Evolutionary conservation across 345 rosid genomes (phyloP).

Genomic region (Bruguiera parviflora): DNA sequence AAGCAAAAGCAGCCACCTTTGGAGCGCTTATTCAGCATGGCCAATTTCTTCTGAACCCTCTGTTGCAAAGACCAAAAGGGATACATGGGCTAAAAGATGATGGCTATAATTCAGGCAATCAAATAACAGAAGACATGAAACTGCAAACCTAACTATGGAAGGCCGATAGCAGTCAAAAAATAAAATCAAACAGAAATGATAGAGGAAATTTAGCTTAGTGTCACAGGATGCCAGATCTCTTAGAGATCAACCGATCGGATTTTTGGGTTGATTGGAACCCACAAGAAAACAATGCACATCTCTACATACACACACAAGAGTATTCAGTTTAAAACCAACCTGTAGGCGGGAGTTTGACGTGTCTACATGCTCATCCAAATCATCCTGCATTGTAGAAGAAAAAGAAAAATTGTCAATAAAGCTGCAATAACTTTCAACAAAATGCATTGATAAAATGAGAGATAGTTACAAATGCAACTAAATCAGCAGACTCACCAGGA

Average conservation of each 20-base stretch:
- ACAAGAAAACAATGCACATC: neutral
- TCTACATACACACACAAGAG: neutral
- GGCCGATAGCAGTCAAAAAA: neutral
- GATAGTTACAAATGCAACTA: neutral
- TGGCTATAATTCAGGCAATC: neutral
- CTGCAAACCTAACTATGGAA: too few species aligned
- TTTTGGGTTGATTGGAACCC: neutral
- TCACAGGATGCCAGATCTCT: too few species aligned
- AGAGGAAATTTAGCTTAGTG: neutral
- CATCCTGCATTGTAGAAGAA: constrained; percentile 4
- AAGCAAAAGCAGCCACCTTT: neutral
- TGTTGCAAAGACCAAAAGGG: neutral
- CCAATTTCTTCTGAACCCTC: neutral
- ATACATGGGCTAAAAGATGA: neutral
- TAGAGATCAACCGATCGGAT: neutral
- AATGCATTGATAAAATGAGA: neutral
- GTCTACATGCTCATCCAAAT: neutral
- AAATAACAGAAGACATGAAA: neutral
- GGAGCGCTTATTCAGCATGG: neutral
- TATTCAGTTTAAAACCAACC: neutral
- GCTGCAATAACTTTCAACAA: neutral
- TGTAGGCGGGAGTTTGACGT: neutral
- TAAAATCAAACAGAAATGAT: neutral
- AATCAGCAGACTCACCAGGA: neutral
- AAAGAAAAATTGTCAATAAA: neutral